A percentile compares a stretch with the other conserved stretches of the same genome.
phyloP scores from a whole-genome alignment of 2,329 filamentous ascomycete genomes.

The Epichloe gansuensis region DNA sequence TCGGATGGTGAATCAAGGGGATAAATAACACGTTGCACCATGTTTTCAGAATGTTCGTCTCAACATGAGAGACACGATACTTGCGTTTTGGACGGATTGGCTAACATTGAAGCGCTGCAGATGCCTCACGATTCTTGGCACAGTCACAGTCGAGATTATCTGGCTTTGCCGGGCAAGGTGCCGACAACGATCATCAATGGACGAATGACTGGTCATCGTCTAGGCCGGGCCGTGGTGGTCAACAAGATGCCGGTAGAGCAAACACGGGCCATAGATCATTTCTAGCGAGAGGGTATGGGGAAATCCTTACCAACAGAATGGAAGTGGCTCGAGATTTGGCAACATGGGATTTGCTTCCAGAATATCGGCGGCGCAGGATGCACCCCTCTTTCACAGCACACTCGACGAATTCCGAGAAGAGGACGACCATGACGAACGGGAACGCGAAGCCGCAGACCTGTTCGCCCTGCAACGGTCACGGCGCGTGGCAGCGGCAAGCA shows the following conservation, averaged over 20 bases:
- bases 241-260: conserved; percentile 20
- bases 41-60: conserved; percentile 70
- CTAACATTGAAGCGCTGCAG: conserved; percentile 31
- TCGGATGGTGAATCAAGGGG: conserved; percentile 20
- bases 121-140: conserved; percentile 91
- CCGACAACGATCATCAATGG: conserved; percentile 23
- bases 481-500: conserved; percentile 73
- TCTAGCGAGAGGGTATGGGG: conserved; percentile 37
- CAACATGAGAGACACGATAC: background rate
- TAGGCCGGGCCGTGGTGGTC: conserved; percentile 20
- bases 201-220: conserved; percentile 22
- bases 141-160: conserved; percentile 90
- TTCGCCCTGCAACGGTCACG: conserved; percentile 85
- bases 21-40: conserved; percentile 12
- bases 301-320: conserved; percentile 76
- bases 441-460: conserved; percentile 85
- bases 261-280: conserved; percentile 28
- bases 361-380: conserved; percentile 59
- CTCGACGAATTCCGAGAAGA: conserved; percentile 86
- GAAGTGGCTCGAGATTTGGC: conserved; percentile 60
- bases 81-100: background rate
- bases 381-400: conserved; percentile 88
- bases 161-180: conserved; percentile 49
- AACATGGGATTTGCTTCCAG: conserved; percentile 62
- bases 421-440: conserved; percentile 83